Percentiles rank a stretch among this genome's conserved stretches.
These are phyloP conservation scores for Hondaea fermentalgiana DNA, from an alignment of 108 stramenopile species.

Conservation along the genomic window DNA sequence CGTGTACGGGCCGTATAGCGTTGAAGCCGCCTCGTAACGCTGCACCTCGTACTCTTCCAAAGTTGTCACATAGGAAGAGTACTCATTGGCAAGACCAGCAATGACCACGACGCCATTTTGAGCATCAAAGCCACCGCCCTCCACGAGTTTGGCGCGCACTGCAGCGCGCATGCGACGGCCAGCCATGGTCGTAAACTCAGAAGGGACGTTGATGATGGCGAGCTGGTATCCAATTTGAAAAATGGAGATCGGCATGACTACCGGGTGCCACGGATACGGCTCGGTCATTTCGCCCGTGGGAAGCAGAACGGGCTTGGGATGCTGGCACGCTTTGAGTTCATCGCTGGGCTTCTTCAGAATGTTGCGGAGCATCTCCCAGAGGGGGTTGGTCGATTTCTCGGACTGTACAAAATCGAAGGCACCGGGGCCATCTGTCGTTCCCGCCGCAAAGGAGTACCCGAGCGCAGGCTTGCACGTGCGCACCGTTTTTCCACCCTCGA, in stretches of 20 bases:
- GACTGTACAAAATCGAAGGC: constrained; percentile 48
- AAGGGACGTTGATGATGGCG: constrained; percentile 48
- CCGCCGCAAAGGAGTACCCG: constrained; percentile 56
- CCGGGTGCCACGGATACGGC: constrained; percentile 56
- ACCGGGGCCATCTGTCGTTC: constrained; percentile 58
- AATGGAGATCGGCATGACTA: constrained; percentile 43
- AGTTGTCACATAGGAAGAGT: constrained; percentile 55
- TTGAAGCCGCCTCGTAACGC: constrained; percentile 58
- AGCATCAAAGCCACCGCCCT: constrained; percentile 31
- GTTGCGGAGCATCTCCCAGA: constrained; percentile 45
- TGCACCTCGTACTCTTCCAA: constrained; percentile 56
- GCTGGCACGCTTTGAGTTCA: constrained; percentile 47
- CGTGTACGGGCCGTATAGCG: constrained; percentile 55
- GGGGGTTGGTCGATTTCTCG: constrained; percentile 41
- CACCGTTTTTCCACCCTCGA: constrained; percentile 31
- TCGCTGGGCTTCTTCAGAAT: constrained; percentile 43
- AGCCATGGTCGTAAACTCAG: constrained; percentile 60
- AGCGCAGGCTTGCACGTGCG: constrained; percentile 45
- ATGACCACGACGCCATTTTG: constrained; percentile 35
- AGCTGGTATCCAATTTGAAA: constrained; percentile 36
- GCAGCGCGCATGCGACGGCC: constrained; percentile 47
- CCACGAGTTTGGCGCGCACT: neutral
- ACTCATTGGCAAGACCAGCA: constrained; percentile 50
- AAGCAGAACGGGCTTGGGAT: constrained; percentile 52
- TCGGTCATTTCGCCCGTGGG: constrained; percentile 43